Conservation (phyloP, 2,329 filamentous ascomycete genomes). For the Fusarium nanum region DNA sequence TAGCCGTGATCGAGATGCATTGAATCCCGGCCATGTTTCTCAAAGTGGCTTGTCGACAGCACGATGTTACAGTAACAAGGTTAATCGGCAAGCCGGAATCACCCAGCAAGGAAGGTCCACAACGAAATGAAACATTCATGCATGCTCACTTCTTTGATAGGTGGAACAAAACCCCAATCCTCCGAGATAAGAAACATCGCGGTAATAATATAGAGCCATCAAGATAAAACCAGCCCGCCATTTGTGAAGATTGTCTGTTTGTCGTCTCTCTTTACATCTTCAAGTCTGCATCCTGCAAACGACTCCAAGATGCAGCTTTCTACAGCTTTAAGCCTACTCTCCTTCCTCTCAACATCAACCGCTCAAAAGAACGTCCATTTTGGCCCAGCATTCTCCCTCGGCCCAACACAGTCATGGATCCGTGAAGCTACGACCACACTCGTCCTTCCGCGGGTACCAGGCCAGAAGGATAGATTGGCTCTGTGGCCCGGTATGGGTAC, state of each 20-base stretch:
- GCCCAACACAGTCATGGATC: conserved; percentile 33
- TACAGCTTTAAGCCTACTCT: background rate
- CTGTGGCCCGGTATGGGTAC: conserved; percentile 35
- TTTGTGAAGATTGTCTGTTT: no score
- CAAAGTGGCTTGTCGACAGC: background rate
- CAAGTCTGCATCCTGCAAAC: no score
- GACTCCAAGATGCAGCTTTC: conserved; percentile 4
- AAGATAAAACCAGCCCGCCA: background rate
- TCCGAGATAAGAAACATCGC: conserved; percentile 1
- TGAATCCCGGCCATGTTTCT: background rate
- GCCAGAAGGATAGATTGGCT: conserved; percentile 27
- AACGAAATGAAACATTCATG: background rate
- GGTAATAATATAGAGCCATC: background rate
- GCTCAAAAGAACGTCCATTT: conserved; percentile 16
- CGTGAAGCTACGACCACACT: conserved; percentile 30
- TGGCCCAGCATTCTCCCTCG: conserved; percentile 30
- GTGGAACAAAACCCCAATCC: background rate
- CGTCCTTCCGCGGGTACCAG: conserved; percentile 24
- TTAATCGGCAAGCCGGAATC: background rate
- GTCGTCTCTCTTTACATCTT: no score
- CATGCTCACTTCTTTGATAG: background rate
- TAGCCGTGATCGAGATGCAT: background rate
- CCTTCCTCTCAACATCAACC: background rate
- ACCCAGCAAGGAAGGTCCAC: background rate
- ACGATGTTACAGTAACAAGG: background rate